Conservation (phyloP, 176 grass and related monocot species). For the Pharus latifolius region DNA sequence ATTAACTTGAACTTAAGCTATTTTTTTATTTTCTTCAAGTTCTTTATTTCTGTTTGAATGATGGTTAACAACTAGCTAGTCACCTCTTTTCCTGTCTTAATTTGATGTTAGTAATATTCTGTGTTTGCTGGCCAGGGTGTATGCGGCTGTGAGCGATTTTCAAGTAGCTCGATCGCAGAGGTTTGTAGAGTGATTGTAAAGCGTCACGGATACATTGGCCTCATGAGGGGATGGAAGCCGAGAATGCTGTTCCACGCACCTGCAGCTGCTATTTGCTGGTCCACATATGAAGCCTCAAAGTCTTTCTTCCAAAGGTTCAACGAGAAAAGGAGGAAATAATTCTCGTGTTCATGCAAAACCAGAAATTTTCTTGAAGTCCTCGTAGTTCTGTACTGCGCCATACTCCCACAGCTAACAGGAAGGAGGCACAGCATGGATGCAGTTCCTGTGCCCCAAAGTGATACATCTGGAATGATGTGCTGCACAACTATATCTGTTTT, state of each 20-base stretch:
- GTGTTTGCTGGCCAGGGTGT: conserved; percentile 58
- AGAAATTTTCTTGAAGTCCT: conserved; percentile 38
- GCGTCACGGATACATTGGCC: conserved; percentile 63
- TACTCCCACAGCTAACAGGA: conserved; percentile 20
- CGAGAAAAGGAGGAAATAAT: conserved; percentile 56
- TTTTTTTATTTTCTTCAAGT: neutral
- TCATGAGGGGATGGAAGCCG: conserved; percentile 81
- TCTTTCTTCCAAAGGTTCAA: conserved; percentile 77
- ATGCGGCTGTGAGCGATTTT: conserved; percentile 76
- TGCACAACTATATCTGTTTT: conserved; percentile 16
- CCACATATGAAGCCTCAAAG: conserved; percentile 82
- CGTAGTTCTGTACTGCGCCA: conserved; percentile 23
- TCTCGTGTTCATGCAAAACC: neutral
- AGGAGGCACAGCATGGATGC: conserved; percentile 11
- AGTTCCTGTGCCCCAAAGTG: conserved; percentile 14
- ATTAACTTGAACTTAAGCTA: no score
- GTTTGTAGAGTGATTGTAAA: conserved; percentile 57
- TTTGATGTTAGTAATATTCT: conserved; percentile 10
- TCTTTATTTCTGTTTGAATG: neutral
- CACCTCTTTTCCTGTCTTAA: neutral
- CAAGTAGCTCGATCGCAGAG: conserved; percentile 65
- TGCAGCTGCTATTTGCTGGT: conserved; percentile 88
- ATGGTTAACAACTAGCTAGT: neutral
- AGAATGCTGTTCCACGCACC: conserved; percentile 91
- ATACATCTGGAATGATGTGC: conserved; percentile 9